A percentile compares a stretch with the other conserved stretches of the same genome.
phyloP scores from a whole-genome alignment of 2,329 filamentous ascomycete species.

The Fusarium anguioides region DNA sequence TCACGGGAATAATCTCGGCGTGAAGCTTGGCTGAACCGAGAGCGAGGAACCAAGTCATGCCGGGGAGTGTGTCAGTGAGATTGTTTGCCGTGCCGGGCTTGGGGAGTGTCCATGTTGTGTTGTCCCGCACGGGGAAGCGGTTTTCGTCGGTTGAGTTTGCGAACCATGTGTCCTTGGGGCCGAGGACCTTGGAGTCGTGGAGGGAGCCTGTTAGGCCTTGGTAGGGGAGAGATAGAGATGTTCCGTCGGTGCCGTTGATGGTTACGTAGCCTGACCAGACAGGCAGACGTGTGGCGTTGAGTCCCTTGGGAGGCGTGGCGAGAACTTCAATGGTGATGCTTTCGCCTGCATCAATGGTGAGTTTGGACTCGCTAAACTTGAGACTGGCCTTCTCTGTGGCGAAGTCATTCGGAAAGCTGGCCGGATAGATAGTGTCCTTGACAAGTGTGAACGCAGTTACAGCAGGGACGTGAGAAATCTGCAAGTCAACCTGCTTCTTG shows the following conservation, averaged over 20 bases:
- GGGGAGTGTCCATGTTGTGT: conserved; percentile 57
- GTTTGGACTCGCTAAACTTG: conserved; percentile 54
- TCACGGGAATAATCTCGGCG: conserved; percentile 57
- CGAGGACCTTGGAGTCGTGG: conserved; percentile 45
- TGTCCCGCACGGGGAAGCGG: conserved; percentile 43
- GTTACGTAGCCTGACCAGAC: conserved; percentile 57
- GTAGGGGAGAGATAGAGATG: conserved; percentile 55
- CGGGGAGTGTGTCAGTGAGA: conserved; percentile 51
- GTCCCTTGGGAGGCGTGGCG: conserved; percentile 53
- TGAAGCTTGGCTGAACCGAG: conserved; percentile 60
- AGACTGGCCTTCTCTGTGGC: conserved; percentile 56
- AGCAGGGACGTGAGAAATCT: conserved; percentile 61
- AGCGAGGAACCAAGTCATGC: conserved; percentile 54
- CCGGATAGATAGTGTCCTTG: conserved; percentile 50
- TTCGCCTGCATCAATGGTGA: conserved; percentile 57
- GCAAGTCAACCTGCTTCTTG: conserved; percentile 60
- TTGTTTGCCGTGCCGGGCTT: conserved; percentile 49
- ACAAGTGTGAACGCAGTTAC: conserved; percentile 64
- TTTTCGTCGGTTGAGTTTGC: conserved; percentile 50
- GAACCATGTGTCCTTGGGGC: conserved; percentile 43
- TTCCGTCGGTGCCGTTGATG: conserved; percentile 55
- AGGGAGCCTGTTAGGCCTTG: conserved; percentile 54
- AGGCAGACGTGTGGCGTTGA: conserved; percentile 52
- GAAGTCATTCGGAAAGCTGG: conserved; percentile 59
- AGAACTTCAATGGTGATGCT: conserved; percentile 60